Evolutionary conservation across 208 protist genomes (phyloP).

Genomic region (Angomonas deanei): DNA sequence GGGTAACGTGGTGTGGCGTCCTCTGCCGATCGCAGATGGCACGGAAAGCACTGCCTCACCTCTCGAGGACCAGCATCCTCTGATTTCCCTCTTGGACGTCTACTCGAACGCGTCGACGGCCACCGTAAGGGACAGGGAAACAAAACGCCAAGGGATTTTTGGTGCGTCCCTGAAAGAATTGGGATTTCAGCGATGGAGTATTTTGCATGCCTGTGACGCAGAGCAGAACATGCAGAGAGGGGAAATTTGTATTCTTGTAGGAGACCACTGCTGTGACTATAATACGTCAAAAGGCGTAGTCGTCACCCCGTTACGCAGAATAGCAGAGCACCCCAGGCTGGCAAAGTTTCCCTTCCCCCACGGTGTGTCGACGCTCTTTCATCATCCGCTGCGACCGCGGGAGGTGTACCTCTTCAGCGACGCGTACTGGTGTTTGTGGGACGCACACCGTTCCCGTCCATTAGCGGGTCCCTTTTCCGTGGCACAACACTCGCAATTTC

Average conservation of each 20-base stretch:
- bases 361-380: conserved; percentile 44
- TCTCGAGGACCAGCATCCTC: no score
- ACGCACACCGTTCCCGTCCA: conserved; percentile 22
- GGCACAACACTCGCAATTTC: conserved; percentile 9
- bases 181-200: neutral
- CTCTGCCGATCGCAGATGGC: no score
- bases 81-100: no score
- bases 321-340: neutral
- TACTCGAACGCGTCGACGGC: no score
- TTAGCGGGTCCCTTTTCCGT: conserved; percentile 30
- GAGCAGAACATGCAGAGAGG: neutral
- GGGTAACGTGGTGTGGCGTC: no score
- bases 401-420: conserved; percentile 40
- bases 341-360: conserved; percentile 30
- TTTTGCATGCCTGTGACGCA: neutral
- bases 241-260: neutral
- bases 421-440: conserved; percentile 37
- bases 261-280: neutral
- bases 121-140: no score
- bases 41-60: no score
- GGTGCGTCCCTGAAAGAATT: no score
- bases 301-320: neutral
- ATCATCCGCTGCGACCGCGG: conserved; percentile 34
- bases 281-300: neutral
- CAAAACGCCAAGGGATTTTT: no score